These are phyloP conservation scores for Priceomyces haplophilus DNA, from an alignment of 805 yeast species.

Conservation along the genomic window DNA sequence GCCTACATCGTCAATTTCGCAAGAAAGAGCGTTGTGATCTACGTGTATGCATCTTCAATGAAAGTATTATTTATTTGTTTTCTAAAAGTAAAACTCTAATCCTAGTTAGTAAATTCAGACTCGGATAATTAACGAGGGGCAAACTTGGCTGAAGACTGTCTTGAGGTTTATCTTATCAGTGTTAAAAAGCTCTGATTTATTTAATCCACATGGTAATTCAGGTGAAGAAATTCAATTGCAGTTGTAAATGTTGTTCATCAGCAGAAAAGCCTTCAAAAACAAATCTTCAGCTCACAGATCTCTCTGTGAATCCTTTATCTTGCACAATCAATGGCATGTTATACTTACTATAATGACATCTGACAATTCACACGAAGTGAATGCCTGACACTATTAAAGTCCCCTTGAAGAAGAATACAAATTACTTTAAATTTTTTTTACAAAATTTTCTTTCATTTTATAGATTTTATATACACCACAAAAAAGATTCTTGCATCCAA, in stretches of 20 bases:
- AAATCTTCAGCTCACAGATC: constrained; percentile 5
- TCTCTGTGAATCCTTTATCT: too few species aligned
- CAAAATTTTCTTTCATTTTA: not conserved
- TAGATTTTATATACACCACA: constrained; percentile 1
- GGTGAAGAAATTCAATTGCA: constrained; percentile 67
- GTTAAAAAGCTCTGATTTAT: constrained; percentile 68
- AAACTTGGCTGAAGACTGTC: not conserved
- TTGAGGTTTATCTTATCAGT: constrained; percentile 39
- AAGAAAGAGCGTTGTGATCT: too few species aligned
- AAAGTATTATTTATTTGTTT: not conserved
- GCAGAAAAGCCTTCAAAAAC: constrained; percentile 6
- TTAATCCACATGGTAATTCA: constrained; percentile 58
- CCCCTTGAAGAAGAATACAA: not conserved
- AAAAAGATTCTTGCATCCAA: not conserved
- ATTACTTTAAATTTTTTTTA: not conserved
- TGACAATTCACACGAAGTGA: not conserved
- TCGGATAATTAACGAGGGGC: not conserved
- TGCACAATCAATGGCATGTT: not conserved
- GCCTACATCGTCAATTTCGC: too few species aligned
- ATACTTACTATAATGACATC: not conserved
- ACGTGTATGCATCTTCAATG: too few species aligned
- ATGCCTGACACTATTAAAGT: not conserved
- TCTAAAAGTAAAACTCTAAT: not conserved
- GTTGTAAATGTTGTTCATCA: constrained; percentile 33
- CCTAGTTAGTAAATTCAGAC: not conserved